Conservation (phyloP, 2,329 filamentous ascomycete species). For the Colletotrichum filicis region DNA sequence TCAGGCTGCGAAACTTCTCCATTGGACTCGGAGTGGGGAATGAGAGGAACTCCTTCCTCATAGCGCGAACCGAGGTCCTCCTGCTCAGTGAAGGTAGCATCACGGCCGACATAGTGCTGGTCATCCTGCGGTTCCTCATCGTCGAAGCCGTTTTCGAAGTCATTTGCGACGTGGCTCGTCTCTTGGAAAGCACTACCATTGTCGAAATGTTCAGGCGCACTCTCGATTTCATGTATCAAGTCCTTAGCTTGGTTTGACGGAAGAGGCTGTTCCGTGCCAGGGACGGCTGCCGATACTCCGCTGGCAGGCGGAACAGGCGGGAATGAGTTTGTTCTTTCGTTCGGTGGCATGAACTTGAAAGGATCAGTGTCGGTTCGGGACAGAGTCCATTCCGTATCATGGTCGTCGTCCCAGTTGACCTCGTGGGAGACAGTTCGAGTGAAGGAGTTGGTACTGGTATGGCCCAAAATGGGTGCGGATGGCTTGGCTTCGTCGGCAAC, state of each 20-base stretch:
- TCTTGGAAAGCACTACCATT: slow-evolving; percentile 50
- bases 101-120: slow-evolving; percentile 55
- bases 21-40: slow-evolving; percentile 51
- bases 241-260: slow-evolving; percentile 63
- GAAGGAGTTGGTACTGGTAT: slow-evolving; percentile 72
- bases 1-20: slow-evolving; percentile 38
- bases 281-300: slow-evolving; percentile 9
- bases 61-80: slow-evolving; percentile 68
- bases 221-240: slow-evolving; percentile 64
- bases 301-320: slow-evolving; percentile 62
- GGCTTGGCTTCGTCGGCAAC: slow-evolving; percentile 13
- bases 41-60: slow-evolving; percentile 77
- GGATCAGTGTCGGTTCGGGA: slow-evolving; percentile 64
- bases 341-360: slow-evolving; percentile 69
- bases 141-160: slow-evolving; percentile 39
- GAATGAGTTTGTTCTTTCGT: slow-evolving; percentile 72
- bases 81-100: slow-evolving; percentile 52
- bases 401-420: slow-evolving; percentile 67
- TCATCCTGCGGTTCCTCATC: slow-evolving; percentile 30
- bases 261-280: slow-evolving; percentile 49
- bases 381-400: slow-evolving; percentile 68
- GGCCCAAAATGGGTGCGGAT: slow-evolving; percentile 41
- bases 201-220: slow-evolving; percentile 53
- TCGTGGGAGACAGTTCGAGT: slow-evolving; percentile 72
- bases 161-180: background rate